These are phyloP conservation scores for Yamadazyma kanchanaburiensis DNA, from an alignment of 1,139 yeast species.

Conservation along the genomic window DNA sequence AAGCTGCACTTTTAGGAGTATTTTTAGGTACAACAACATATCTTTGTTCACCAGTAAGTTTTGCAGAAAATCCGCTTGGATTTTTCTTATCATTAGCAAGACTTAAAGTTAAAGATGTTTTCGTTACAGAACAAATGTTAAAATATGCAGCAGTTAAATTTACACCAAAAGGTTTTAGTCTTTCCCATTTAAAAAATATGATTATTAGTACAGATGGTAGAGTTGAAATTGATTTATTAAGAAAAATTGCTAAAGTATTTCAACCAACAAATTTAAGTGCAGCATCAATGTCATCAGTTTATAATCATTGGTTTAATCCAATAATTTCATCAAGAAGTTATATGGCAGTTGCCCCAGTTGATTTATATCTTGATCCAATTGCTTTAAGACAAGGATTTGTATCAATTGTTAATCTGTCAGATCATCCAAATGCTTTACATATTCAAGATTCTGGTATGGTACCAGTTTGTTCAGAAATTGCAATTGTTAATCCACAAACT, in stretches of 20 bases:
- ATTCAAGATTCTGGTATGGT: constrained; percentile 96
- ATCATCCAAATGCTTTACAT: constrained; percentile 64
- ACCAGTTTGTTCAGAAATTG: constrained; percentile 89
- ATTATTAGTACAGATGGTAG: constrained; percentile 81
- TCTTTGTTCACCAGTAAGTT: constrained; percentile 74
- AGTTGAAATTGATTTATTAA: constrained; percentile 61
- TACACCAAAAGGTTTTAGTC: constrained; percentile 63
- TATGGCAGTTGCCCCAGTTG: constrained; percentile 86
- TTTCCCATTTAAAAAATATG: constrained; percentile 70
- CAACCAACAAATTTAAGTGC: constrained; percentile 64
- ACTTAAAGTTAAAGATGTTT: constrained; percentile 81
- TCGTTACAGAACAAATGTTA: constrained; percentile 82
- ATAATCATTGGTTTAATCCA: constrained; percentile 78
- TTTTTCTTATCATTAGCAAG: constrained; percentile 73
- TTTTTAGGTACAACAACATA: constrained; percentile 86
- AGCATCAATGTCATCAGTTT: constrained; percentile 73
- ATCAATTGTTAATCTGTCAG: constrained; percentile 72
- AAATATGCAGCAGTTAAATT: constrained; percentile 64
- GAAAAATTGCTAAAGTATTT: constrained; percentile 60
- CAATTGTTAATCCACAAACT: constrained; percentile 95
- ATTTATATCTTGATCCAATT: constrained; percentile 80
- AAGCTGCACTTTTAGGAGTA: constrained; percentile 76
- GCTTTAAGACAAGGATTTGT: constrained; percentile 87
- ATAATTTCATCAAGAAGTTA: constrained; percentile 83
- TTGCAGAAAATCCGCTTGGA: constrained; percentile 69